Evolutionary conservation across 805 yeast genomes (phyloP).

Genomic region (Zygoascus biomembranicola): DNA sequence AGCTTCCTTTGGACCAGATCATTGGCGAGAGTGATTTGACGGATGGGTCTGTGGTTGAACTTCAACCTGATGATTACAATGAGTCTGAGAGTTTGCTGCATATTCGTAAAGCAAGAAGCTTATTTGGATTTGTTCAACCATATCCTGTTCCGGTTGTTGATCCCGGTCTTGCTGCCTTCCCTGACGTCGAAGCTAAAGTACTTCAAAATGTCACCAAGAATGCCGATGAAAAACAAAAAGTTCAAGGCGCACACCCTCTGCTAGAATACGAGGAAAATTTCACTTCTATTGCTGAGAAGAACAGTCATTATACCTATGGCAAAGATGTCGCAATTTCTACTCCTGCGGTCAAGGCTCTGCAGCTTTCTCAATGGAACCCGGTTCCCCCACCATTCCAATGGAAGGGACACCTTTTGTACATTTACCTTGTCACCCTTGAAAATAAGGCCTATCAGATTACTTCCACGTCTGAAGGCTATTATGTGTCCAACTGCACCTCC

Average conservation of each 20-base stretch:
- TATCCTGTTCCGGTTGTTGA: conserved; percentile 27
- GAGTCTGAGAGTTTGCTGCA: conserved; percentile 56
- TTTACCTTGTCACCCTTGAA: conserved; percentile 70
- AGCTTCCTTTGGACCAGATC: conserved; percentile 22
- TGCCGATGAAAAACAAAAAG: conserved; percentile 10
- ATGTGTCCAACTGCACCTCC: conserved; percentile 59
- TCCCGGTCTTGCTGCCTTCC: conserved; percentile 45
- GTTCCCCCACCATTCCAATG: conserved; percentile 54
- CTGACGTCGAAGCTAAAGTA: conserved; percentile 16
- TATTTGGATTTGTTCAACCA: conserved; percentile 35
- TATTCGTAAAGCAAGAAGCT: conserved; percentile 53
- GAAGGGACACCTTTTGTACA: conserved; percentile 74
- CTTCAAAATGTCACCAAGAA: conserved; percentile 10
- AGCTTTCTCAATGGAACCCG: conserved; percentile 79
- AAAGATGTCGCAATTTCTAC: background rate
- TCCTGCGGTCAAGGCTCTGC: conserved; percentile 48
- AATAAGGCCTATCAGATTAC: conserved; percentile 74
- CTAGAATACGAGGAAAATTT: conserved; percentile 16
- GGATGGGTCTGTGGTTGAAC: conserved; percentile 22
- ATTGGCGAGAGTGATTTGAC: background rate
- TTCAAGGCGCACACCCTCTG: conserved; percentile 9
- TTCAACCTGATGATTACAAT: conserved; percentile 52
- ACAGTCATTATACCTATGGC: background rate
- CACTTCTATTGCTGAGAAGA: conserved; percentile 4
- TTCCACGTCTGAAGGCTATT: conserved; percentile 72